phyloP scores from a whole-genome alignment of 768 basidiomycete genomes.

The Mycena kentingensis region DNA sequence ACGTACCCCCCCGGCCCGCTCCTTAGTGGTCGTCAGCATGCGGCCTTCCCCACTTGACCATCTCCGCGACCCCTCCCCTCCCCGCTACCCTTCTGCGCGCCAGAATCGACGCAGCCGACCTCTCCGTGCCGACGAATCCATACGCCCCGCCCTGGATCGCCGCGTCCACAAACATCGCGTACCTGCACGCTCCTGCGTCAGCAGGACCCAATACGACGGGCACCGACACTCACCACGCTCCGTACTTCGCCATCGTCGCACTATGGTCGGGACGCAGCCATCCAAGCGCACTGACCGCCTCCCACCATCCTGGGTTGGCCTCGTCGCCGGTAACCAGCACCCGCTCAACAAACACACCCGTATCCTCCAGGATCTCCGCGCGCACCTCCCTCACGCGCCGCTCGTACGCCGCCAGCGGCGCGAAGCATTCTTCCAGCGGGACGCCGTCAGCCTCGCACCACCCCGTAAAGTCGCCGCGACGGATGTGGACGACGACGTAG shows the following conservation, averaged over 20 bases:
- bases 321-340: conserved; percentile 43
- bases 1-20: too few species aligned
- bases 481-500: conserved; percentile 35
- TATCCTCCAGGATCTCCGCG: conserved; percentile 25
- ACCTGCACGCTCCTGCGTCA: conserved; percentile 32
- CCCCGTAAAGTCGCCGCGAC: conserved; percentile 33
- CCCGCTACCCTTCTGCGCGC: conserved; percentile 44
- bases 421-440: conserved; percentile 29
- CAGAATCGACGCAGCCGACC: conserved; percentile 50
- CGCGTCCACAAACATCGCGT: conserved; percentile 49
- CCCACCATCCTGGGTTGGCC: conserved; percentile 33
- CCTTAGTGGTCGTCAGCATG: conserved; percentile 39
- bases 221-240: background rate
- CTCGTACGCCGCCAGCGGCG: conserved; percentile 28
- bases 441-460: conserved; percentile 26
- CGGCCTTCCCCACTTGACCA: conserved; percentile 42
- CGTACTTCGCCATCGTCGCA: background rate
- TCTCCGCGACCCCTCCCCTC: conserved; percentile 37
- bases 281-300: conserved; percentile 22
- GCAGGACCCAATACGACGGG: too few species aligned
- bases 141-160: conserved; percentile 45
- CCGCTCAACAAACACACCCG: conserved; percentile 22
- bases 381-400: conserved; percentile 31
- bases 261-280: conserved; percentile 17
- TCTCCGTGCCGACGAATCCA: conserved; percentile 53